Evolutionary conservation across 176 grass and related monocot genomes (phyloP).

Genomic region (Cenchrus americanus): DNA sequence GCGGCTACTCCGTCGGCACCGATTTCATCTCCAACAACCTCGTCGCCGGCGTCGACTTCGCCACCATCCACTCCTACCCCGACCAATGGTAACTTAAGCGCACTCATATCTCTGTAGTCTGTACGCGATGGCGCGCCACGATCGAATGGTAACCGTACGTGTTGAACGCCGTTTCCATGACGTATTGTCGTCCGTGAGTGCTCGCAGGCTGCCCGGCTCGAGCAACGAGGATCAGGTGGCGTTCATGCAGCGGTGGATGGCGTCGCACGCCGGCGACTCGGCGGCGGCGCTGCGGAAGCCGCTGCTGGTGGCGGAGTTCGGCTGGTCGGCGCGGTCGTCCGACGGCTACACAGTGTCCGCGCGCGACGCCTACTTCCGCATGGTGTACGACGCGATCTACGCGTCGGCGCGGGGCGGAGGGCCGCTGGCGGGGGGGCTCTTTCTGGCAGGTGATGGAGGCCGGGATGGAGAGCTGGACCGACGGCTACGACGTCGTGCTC

Average conservation of each 20-base stretch:
- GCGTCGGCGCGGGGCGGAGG: conserved; percentile 49
- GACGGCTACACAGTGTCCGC: conserved; percentile 40
- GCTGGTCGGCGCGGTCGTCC: conserved; percentile 55
- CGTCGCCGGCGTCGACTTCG: conserved; percentile 66
- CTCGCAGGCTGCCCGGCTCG: conserved; percentile 50
- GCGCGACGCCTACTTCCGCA: conserved; percentile 59
- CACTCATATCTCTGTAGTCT: too few species aligned
- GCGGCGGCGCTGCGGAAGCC: conserved; percentile 66
- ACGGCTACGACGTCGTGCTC: conserved; percentile 74
- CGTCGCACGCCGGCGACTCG: conserved; percentile 62
- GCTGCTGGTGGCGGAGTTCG: conserved; percentile 77
- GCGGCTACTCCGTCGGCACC: conserved; percentile 65
- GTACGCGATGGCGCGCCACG: too few species aligned
- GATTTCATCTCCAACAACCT: conserved; percentile 82
- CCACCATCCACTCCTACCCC: conserved; percentile 80
- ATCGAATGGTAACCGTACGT: not conserved
- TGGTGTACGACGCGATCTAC: conserved; percentile 60
- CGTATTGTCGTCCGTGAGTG: not conserved
- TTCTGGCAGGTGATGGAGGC: conserved; percentile 84
- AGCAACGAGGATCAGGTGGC: conserved; percentile 51
- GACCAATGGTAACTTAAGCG: conserved; percentile 59
- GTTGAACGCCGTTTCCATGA: not conserved
- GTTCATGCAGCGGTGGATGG: conserved; percentile 73
- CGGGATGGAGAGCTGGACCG: conserved; percentile 70
- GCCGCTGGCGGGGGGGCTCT: conserved; percentile 59